Base-by-base conservation (phyloP, 805 yeast species). In the Torulaspora microellipsoides region DNA sequence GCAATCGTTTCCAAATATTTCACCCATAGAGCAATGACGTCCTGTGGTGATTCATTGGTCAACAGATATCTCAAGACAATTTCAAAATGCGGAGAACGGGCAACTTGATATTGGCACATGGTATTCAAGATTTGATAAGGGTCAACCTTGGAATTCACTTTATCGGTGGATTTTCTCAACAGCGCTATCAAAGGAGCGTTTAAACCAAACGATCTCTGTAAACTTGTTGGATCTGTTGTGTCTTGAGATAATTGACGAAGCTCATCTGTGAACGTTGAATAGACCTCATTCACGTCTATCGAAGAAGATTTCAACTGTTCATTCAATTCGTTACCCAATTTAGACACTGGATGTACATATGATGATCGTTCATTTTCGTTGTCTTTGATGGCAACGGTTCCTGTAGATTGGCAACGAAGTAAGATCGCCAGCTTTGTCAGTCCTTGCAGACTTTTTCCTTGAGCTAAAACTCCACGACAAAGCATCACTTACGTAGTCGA, bases 11-110 rank as follows among this genome's bases (percentile, higher is more conserved):
- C 57, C 30, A 62, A 43, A 42, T 53, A 62, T 35, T 53, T 60
- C 3, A 62, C 56, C 65, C 65, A 62, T n/a, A 61, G 43, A 3
- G 59, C 58, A 41, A 62, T 49, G 2, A 54, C 64, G 38, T 61
- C 66, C 37, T 60, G 56, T 9, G 53, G 52, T 20, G 43, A 39
- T 7, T 46, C 51, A 6, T 51, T 34, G 2, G 20, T n/a, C 13
- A 62, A 29, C 15, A 55, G 49, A 28, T 55, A 36, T 34, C 48
- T 50, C 47, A 60, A 46, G 1, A 62, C 56, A 4, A 56, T 44
- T 23, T 49, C 52, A 31, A 61, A 62, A 49, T 62, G 66, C 25
- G 54, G 47, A 8, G 61, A 54, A 15, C 63, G 46, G 3, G 63
- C 62, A 27, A 62, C 46, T 9, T 56, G 49, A 37, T 52, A 52